These are phyloP conservation scores for Mitragyna speciosa DNA, from an alignment of 257 asterid species.

Conservation along the genomic window DNA sequence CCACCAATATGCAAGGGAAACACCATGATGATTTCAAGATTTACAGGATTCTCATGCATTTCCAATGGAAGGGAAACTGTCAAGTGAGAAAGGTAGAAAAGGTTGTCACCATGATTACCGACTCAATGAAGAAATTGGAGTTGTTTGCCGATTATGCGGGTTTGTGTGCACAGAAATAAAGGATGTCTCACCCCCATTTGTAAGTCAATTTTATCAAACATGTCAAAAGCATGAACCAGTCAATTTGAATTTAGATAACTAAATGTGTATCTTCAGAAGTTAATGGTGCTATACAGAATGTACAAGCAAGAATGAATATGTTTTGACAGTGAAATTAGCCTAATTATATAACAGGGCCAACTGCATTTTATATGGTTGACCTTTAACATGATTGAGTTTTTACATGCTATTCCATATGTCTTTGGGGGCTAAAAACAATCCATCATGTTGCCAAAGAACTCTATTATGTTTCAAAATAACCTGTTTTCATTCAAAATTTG, in stretches of 20 bases:
- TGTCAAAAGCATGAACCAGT: not conserved
- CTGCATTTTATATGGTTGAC: not conserved
- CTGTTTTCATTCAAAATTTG: not conserved
- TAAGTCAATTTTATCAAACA: constrained; percentile 37
- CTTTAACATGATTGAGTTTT: not conserved
- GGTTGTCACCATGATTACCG: constrained; percentile 71
- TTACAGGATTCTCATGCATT: constrained; percentile 45
- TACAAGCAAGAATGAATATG: constrained; percentile 5
- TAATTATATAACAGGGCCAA: not conserved
- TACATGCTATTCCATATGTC: not conserved
- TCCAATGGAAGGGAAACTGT: constrained; percentile 32
- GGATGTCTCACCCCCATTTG: constrained; percentile 85
- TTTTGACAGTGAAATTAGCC: not conserved
- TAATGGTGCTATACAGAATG: not conserved
- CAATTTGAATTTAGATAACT: not conserved
- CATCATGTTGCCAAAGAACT: not conserved
- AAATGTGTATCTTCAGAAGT: not conserved
- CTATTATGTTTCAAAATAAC: not conserved
- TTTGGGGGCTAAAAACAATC: not conserved
- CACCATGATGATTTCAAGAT: constrained; percentile 8
- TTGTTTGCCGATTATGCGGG: constrained; percentile 77
- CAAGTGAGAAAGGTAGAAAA: constrained; percentile 30
- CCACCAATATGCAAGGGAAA: not conserved
- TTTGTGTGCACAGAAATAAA: constrained; percentile 70
- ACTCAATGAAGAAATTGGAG: constrained; percentile 84